Evolutionary conservation across 2,329 filamentous ascomycete species (phyloP), one percentile per base, ranked within the genome.

Genomic region (Orbilia brochopaga): DNA sequence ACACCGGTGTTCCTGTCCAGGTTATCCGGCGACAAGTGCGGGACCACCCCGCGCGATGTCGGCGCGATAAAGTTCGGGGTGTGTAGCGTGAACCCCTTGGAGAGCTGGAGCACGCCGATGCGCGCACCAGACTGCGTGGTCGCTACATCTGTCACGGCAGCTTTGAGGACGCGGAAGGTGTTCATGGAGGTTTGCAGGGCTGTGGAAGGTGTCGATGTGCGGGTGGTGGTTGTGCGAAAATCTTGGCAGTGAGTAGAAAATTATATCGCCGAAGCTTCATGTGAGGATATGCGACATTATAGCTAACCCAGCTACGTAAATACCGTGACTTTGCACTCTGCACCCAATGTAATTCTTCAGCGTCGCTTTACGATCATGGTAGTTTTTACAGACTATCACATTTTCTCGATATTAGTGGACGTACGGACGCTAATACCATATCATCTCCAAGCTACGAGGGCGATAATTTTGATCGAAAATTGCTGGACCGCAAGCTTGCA

Each of bases 21-120:
- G 73, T 89, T 89, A 81, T 99, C 94, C 42, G 92, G 92, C 1
- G 92, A 90, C 74, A 99, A 81, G 81, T 99, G 94, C 57, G 94
- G 92, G 37, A 97, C 82, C 1, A 86, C 86, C 21, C 94, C 94
- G 77, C 94, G 86, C 35, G 94, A 97, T 1, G 90, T 90, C 75
- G 90, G 83, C 56, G 87, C 88, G 67, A 96, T 82, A 79, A 89
- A 96, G 78, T 90, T 89, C 48, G 94, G 94, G 30, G 94, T 99
- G 19, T 89, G 82, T 74, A 97, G 83, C n/a, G 84, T 80, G 73
- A 83, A 85, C 69, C 90, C 66, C 32, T 70, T 70, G 4, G 66
- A 63, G 48, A 70, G 66, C 10, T 54, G 50, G 19, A 70, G 66
- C 37, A 70, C 66, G 54, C 66, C 66, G 37, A 62, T 63, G 66